These are phyloP conservation scores for Leucosporidium scottii DNA, from an alignment of 768 basidiomycete genomes.

Conservation along the genomic window DNA sequence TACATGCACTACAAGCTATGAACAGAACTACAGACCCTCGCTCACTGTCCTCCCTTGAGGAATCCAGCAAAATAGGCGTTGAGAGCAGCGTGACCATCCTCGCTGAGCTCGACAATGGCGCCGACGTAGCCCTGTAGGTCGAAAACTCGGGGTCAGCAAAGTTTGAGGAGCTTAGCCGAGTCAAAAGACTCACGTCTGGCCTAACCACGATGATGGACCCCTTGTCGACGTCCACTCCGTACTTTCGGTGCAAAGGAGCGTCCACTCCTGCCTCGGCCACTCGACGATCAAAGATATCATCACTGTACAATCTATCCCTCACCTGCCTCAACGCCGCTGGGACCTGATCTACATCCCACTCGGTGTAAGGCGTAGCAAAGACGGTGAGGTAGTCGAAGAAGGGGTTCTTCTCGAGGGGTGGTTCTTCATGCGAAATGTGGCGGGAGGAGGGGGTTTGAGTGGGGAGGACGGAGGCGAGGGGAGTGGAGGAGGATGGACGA, in stretches of 20 bases:
- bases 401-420: slow-evolving; percentile 32
- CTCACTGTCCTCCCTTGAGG: slow-evolving; percentile 16
- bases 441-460: slow-evolving; percentile 22
- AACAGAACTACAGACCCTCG: background rate
- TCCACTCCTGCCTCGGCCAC: slow-evolving; percentile 29
- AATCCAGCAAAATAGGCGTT: slow-evolving; percentile 40
- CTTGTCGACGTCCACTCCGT: slow-evolving; percentile 34
- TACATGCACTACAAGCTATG: no score
- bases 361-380: slow-evolving; percentile 33
- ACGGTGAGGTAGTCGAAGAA: slow-evolving; percentile 39
- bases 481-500: slow-evolving; percentile 29
- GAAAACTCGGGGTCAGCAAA: no score
- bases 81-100: slow-evolving; percentile 37
- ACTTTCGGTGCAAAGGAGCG: slow-evolving; percentile 37
- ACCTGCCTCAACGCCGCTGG: slow-evolving; percentile 31
- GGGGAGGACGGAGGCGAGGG: slow-evolving; percentile 19
- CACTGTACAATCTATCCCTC: slow-evolving; percentile 34
- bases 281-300: slow-evolving; percentile 34
- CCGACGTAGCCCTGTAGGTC: slow-evolving; percentile 37
- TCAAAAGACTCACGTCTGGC: slow-evolving; percentile 34
- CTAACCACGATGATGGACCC: slow-evolving; percentile 41
- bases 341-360: slow-evolving; percentile 36
- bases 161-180: no score
- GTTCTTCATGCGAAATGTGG: slow-evolving; percentile 24
- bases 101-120: slow-evolving; percentile 35